Base-by-base conservation (phyloP, 1,139 yeast species). In the Lodderomyces jiufengensis region DNA sequence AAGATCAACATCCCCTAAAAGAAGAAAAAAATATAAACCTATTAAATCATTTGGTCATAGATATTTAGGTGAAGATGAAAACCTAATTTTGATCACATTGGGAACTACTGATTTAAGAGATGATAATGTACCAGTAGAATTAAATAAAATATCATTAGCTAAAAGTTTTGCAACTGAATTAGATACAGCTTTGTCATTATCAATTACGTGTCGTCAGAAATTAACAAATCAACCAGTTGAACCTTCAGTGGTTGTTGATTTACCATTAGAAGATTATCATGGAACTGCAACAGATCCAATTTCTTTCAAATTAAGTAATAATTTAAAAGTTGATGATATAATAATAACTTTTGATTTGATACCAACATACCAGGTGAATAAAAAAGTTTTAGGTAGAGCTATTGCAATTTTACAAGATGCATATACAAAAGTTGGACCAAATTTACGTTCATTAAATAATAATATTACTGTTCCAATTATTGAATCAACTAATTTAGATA, bases 31-130 rank as follows among this genome's bases (percentile, higher is more conserved):
- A 34, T 54, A 61, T 41, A 64, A 69, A 42, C 81, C 83, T 3
- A 72, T 85, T 42, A 88, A 86, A 54, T 84, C 95, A 2, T 84
- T 87, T 62, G 97, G 97, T 31, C 96, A 88, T 54, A 69, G 84
- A 36, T 86, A 78, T 53, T 70, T 90, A 45, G 69, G 70, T 36
- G 65, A 70, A 20, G 76, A 77, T 45, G 88, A 85, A 48, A 72
- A 84, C 1, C 61, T 90, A 51, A 66, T 90, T 13, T 63, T 90
- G 42, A 75, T 90, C 30, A 87, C 96, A 1, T 66, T 90, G 40
- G 97, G 97, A 1, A 81, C 95, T 1, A 83, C 95, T 6, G 97
- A 90, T 52, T 64, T 79, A 31, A 68, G 96, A 36, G 78, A 76
- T 42, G 54, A 59, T 9, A 59, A 63, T 3, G 72, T 73, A 9